These are phyloP conservation scores for Paraphoma sp. DNA, from an alignment of 2,329 filamentous ascomycete species.

Conservation along the genomic window DNA sequence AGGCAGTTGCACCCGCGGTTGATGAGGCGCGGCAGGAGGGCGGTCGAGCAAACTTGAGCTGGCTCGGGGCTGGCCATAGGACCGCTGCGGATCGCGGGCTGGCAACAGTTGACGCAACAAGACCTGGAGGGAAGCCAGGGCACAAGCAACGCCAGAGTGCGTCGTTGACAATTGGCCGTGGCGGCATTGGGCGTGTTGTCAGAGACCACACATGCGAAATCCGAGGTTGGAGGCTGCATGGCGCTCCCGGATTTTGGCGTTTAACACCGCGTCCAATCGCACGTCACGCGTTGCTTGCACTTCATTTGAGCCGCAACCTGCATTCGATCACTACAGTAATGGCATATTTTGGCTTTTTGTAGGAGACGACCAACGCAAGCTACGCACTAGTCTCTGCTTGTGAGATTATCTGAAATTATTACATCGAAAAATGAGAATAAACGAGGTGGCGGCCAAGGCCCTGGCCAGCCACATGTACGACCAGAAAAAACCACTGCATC, in stretches of 20 bases:
- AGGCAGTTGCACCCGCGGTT: constrained; percentile 16
- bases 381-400: too few relatives aligned
- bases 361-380: background rate
- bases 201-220: background rate
- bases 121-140: constrained; percentile 28
- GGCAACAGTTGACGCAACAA: background rate
- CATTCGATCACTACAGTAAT: too few relatives aligned
- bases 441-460: background rate
- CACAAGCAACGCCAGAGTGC: constrained; percentile 46
- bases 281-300: too few relatives aligned
- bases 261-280: background rate
- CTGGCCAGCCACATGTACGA: background rate
- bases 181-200: constrained; percentile 29
- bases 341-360: background rate
- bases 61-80: constrained; percentile 1
- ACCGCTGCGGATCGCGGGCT: constrained; percentile 4
- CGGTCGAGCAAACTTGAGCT: background rate
- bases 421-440: constrained; percentile 2
- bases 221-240: constrained; percentile 2
- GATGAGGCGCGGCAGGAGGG: background rate
- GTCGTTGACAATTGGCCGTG: constrained; percentile 42
- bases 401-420: background rate
- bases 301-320: too few relatives aligned
- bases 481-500: background rate
- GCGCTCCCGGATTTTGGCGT: constrained; percentile 1